These are phyloP conservation scores for Schizophyllum amplum DNA, from an alignment of 1,284 basidiomycete genomes.

Conservation along the genomic window DNA sequence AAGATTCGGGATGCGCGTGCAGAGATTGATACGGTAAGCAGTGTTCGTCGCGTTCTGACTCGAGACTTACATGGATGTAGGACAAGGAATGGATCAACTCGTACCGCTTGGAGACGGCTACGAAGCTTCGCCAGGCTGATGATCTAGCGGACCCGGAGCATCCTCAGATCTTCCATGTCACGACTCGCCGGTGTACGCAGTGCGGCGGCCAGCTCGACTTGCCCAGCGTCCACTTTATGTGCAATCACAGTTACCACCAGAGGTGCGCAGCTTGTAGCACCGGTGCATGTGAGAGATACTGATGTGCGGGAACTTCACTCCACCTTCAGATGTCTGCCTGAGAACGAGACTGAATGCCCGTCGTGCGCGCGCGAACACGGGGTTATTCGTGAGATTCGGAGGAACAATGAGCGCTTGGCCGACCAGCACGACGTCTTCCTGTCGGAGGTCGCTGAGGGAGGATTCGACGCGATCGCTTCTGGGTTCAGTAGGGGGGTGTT, in stretches of 20 bases:
- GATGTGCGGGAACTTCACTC: background rate
- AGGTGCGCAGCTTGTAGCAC: slow-evolving; percentile 38
- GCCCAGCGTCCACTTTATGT: slow-evolving; percentile 96
- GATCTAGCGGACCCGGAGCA: slow-evolving; percentile 71
- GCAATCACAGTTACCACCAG: slow-evolving; percentile 95
- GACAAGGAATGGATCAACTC: slow-evolving; percentile 80
- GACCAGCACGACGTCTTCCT: slow-evolving; percentile 88
- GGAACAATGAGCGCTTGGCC: slow-evolving; percentile 75
- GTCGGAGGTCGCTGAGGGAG: slow-evolving; percentile 76
- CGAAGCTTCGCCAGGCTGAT: slow-evolving; percentile 75
- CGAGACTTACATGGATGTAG: slow-evolving; percentile 29
- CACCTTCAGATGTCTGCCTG: slow-evolving; percentile 61
- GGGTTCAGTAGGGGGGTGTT: slow-evolving; percentile 75
- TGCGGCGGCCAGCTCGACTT: slow-evolving; percentile 88
- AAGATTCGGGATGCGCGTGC: slow-evolving; percentile 66
- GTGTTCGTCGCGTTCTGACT: slow-evolving; percentile 2
- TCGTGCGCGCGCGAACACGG: slow-evolving; percentile 80
- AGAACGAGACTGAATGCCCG: slow-evolving; percentile 85
- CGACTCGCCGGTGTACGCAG: slow-evolving; percentile 63
- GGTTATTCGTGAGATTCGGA: slow-evolving; percentile 82
- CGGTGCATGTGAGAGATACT: background rate
- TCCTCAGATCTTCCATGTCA: slow-evolving; percentile 89
- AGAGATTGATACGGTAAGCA: slow-evolving; percentile 74
- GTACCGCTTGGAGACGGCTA: slow-evolving; percentile 79
- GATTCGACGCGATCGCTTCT: slow-evolving; percentile 74